phyloP scores from a whole-genome alignment of 345 rosid genomes.

The Nephelium lappaceum region DNA sequence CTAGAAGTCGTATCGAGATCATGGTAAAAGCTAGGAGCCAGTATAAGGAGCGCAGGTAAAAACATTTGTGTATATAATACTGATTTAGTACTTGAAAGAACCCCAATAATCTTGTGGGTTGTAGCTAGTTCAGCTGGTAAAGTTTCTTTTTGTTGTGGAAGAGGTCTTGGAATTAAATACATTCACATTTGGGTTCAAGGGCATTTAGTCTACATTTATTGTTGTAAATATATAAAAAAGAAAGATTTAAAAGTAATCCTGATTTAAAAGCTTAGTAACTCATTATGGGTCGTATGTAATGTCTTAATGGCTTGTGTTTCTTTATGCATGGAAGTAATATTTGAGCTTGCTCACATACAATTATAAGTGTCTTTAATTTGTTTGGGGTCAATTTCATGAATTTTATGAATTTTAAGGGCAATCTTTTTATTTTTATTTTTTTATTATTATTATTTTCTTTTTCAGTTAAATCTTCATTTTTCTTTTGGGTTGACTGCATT shows the following conservation, averaged over 20 bases:
- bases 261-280: not conserved
- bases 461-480: not conserved
- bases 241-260: not conserved
- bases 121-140: not conserved
- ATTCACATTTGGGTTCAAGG: not conserved
- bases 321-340: not conserved
- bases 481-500: not conserved
- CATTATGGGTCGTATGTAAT: not conserved
- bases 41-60: slow-evolving; percentile 74
- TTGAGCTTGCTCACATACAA: not conserved
- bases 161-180: not conserved
- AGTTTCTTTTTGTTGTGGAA: not conserved
- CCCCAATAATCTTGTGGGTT: not conserved
- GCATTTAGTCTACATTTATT: not conserved
- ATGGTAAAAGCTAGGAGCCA: slow-evolving; percentile 74
- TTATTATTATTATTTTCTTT: too few relatives aligned
- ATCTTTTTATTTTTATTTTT: too few relatives aligned
- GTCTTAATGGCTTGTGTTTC: not conserved
- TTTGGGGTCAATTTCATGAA: not conserved
- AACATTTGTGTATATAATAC: not conserved
- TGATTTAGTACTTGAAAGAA: not conserved
- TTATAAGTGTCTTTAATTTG: not conserved
- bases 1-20: slow-evolving; percentile 72
- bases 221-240: not conserved
- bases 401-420: not conserved